Evolutionary conservation across 2,329 filamentous ascomycete species (phyloP).

Genomic region (Xylaria hypoxylon): DNA sequence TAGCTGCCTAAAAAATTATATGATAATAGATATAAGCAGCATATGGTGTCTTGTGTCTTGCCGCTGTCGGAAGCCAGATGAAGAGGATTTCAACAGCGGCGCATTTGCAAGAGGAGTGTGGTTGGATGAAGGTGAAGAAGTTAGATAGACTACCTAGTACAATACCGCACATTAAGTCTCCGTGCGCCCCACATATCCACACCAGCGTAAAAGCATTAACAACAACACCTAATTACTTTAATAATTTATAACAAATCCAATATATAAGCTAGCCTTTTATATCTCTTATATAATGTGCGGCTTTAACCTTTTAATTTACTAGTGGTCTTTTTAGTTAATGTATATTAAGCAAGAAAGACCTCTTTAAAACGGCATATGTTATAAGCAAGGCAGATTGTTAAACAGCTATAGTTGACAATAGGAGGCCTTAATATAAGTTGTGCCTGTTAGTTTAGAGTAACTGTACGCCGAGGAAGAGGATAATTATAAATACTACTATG

Average conservation of each 20-base stretch:
- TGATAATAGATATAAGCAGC: background rate
- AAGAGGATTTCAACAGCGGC: conserved; percentile 36
- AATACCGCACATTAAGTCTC: no score
- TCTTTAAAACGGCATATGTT: background rate
- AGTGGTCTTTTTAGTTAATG: background rate
- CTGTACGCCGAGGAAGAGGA: no score
- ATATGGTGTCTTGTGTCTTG: conserved; percentile 18
- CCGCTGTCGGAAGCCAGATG: conserved; percentile 37
- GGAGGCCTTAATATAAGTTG: background rate
- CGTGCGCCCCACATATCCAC: no score
- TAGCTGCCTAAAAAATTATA: background rate
- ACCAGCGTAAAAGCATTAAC: no score
- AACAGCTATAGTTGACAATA: background rate
- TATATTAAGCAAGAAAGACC: background rate
- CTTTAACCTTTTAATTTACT: background rate
- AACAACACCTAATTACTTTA: no score
- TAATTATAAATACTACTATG: background rate
- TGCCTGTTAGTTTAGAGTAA: background rate
- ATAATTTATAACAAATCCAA: no score
- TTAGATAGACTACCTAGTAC: no score
- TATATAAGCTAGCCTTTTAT: background rate
- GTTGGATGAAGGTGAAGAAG: no score
- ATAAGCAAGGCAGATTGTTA: background rate
- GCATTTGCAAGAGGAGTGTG: conserved; percentile 27
- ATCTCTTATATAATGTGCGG: background rate